These are phyloP conservation scores for Schizophyllum commune DNA, from an alignment of 1,284 basidiomycete species.

Conservation along the genomic window DNA sequence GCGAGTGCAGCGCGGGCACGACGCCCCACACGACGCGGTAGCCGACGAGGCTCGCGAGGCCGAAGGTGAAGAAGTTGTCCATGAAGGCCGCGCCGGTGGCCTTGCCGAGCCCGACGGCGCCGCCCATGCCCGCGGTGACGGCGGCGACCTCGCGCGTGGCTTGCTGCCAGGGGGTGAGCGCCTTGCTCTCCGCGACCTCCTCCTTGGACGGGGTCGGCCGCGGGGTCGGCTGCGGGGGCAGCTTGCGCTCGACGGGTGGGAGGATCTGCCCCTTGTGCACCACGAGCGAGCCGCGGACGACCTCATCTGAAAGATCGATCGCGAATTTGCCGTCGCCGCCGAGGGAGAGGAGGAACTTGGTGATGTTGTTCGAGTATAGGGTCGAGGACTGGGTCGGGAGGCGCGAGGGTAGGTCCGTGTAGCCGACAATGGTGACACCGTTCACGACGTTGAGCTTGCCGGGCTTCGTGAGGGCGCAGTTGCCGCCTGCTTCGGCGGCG, in stretches of 20 bases:
- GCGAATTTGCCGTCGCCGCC: slow-evolving; percentile 55
- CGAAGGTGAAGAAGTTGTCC: slow-evolving; percentile 81
- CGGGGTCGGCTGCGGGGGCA: slow-evolving; percentile 49
- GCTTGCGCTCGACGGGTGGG: slow-evolving; percentile 56
- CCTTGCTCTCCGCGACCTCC: slow-evolving; percentile 42
- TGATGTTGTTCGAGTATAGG: slow-evolving; percentile 84
- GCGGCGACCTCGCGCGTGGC: slow-evolving; percentile 62
- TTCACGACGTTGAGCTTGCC: slow-evolving; percentile 61
- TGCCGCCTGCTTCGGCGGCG: slow-evolving; percentile 79
- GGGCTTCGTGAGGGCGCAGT: slow-evolving; percentile 73
- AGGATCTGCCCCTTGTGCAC: slow-evolving; percentile 62
- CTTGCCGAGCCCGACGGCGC: slow-evolving; percentile 66
- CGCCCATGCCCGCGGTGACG: slow-evolving; percentile 69
- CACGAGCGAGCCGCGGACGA: slow-evolving; percentile 72
- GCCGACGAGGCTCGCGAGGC: slow-evolving; percentile 73
- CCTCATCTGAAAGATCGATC: slow-evolving; percentile 74
- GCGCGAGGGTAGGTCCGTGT: slow-evolving; percentile 75
- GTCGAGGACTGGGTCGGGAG: slow-evolving; percentile 82
- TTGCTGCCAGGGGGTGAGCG: slow-evolving; percentile 80
- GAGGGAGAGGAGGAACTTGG: slow-evolving; percentile 79
- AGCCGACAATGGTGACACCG: slow-evolving; percentile 76
- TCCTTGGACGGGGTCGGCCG: slow-evolving; percentile 36
- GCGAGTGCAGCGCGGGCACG: slow-evolving; percentile 76
- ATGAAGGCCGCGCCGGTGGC: slow-evolving; percentile 73
- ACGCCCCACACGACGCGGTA: slow-evolving; percentile 77